Percentiles rank a stretch among this genome's conserved stretches.
These are phyloP conservation scores for Camellia sinensis DNA, from an alignment of 148 eudicot species.

Conservation along the genomic window DNA sequence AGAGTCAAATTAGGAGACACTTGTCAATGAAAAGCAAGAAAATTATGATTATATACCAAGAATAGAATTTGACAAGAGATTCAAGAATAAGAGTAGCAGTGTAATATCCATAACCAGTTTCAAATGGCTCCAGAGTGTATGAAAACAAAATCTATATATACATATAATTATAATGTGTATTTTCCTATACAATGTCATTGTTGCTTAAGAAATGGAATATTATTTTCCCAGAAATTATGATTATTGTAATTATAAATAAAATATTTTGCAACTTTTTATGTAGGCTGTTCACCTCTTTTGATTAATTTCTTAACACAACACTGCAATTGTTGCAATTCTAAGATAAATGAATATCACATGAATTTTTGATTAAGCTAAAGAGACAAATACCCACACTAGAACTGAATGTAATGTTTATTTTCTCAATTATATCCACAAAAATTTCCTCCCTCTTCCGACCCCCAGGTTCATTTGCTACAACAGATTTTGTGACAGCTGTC, in stretches of 20 bases:
- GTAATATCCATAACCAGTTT: neutral
- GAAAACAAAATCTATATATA: neutral
- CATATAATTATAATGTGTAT: neutral
- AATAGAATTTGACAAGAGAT: neutral
- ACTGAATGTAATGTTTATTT: slow-evolving; percentile 89
- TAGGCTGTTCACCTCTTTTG: neutral
- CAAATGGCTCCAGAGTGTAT: neutral
- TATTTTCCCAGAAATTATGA: too few relatives aligned
- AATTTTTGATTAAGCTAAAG: slow-evolving; percentile 10
- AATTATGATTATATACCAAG: neutral
- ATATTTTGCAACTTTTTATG: neutral
- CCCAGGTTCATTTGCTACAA: slow-evolving; percentile 90
- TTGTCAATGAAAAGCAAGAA: neutral
- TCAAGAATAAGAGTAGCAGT: neutral
- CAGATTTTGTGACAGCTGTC: slow-evolving; percentile 91
- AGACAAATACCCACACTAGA: slow-evolving; percentile 67
- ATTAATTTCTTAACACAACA: neutral
- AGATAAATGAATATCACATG: neutral
- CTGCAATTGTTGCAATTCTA: neutral
- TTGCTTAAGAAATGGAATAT: neutral
- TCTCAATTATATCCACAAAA: slow-evolving; percentile 92
- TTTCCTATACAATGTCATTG: neutral
- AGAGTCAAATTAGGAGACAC: neutral
- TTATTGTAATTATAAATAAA: neutral
- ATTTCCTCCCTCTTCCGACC: slow-evolving; percentile 95